Evolutionary conservation across 1,139 yeast genomes (phyloP).

Genomic region (Blastobotrys malaysiensis): DNA sequence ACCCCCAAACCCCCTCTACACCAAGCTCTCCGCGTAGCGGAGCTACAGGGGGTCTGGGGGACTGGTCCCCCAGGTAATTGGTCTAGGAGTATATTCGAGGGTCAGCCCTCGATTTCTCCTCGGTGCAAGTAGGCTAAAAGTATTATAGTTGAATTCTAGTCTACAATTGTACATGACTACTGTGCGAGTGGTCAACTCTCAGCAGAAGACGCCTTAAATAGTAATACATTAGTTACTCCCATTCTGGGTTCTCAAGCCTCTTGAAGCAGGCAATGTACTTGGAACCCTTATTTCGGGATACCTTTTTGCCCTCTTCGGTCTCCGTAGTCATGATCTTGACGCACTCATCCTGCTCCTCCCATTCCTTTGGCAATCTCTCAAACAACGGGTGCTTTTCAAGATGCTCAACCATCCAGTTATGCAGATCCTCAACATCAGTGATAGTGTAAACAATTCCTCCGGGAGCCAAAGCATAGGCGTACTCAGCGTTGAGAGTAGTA

Average conservation of each 20-base stretch:
- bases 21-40: too few species aligned
- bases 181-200: too few species aligned
- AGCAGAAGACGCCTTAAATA: too few species aligned
- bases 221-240: conserved; percentile 2
- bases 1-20: too few species aligned
- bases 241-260: conserved; percentile 37
- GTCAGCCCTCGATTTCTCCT: too few species aligned
- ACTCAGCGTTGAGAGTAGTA: conserved; percentile 79
- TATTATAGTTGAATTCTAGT: too few species aligned
- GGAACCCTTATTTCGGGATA: conserved; percentile 77
- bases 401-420: conserved; percentile 94
- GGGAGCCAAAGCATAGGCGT: conserved; percentile 82
- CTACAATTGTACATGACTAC: too few species aligned
- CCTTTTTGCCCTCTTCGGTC: conserved; percentile 98
- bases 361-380: conserved; percentile 68
- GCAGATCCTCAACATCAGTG: conserved; percentile 92
- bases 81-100: too few species aligned
- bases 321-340: conserved; percentile 82
- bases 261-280: conserved; percentile 86
- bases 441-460: conserved; percentile 91
- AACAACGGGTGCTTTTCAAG: conserved; percentile 86
- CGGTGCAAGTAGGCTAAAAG: too few species aligned
- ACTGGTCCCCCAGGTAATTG: too few species aligned
- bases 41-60: too few species aligned
- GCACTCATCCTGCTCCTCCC: conserved; percentile 77